These are phyloP conservation scores for Aureobasidium sp. DNA, from an alignment of 2,329 filamentous ascomycete genomes.

Conservation along the genomic window DNA sequence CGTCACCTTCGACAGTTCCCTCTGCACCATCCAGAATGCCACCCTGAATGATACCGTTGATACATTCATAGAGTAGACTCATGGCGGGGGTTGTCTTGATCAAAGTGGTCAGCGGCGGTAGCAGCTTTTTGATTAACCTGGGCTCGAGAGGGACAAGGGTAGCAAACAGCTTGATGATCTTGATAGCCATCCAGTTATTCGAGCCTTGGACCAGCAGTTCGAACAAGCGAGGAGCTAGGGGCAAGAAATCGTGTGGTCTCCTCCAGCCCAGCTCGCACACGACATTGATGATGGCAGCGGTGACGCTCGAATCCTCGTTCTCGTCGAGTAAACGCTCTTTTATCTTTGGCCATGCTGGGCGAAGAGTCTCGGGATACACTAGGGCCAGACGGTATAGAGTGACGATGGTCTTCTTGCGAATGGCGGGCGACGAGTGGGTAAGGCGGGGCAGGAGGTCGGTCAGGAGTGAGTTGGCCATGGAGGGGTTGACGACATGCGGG, in stretches of 20 bases:
- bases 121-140: constrained; percentile 78
- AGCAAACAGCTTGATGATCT: constrained; percentile 96
- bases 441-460: constrained; percentile 80
- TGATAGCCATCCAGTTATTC: constrained; percentile 99
- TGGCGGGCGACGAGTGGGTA: constrained; percentile 74
- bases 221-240: constrained; percentile 83
- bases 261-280: constrained; percentile 94
- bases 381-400: constrained; percentile 88
- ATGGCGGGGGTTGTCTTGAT: constrained; percentile 94
- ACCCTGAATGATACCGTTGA: constrained; percentile 95
- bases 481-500: constrained; percentile 91
- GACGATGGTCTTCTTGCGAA: constrained; percentile 93
- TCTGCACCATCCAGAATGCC: constrained; percentile 82
- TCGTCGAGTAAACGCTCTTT: constrained; percentile 90
- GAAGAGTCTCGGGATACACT: constrained; percentile 91
- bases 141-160: constrained; percentile 89
- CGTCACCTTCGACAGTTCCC: constrained; percentile 73
- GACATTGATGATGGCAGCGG: constrained; percentile 92
- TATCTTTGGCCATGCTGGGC: constrained; percentile 93
- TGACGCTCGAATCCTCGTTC: constrained; percentile 84
- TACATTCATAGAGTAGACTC: constrained; percentile 97
- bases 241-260: constrained; percentile 85
- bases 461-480: constrained; percentile 81
- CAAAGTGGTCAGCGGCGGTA: constrained; percentile 84
- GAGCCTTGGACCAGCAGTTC: constrained; percentile 84